These are phyloP conservation scores for Trypanosoma avium DNA, from an alignment of 208 protist genomes.

Conservation along the genomic window DNA sequence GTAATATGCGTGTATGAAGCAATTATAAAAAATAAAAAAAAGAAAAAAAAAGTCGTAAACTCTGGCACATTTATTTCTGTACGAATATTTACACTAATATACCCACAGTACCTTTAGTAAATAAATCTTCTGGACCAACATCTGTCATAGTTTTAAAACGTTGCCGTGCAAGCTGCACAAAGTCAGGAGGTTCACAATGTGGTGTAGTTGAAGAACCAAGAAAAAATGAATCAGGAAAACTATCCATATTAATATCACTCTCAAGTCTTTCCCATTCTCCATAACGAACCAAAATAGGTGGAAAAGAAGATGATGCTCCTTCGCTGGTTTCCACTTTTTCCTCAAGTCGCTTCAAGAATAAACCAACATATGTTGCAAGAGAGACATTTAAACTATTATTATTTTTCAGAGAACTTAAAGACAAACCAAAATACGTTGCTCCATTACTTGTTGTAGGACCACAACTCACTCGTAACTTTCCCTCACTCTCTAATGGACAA, in stretches of 20 bases:
- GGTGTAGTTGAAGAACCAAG: conserved; percentile 53
- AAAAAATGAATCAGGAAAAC: conserved; percentile 31
- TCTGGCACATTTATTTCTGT: background rate
- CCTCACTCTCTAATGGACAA: conserved; percentile 25
- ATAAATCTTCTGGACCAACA: conserved; percentile 30
- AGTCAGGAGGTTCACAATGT: conserved; percentile 73
- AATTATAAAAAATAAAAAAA: conserved; percentile 5
- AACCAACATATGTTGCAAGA: conserved; percentile 14
- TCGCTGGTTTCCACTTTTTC: background rate
- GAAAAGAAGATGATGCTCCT: background rate
- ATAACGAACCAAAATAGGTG: conserved; percentile 27
- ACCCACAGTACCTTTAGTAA: conserved; percentile 21
- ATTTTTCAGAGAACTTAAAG: too few relatives aligned
- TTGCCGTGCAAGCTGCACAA: conserved; percentile 20
- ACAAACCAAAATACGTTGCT: background rate
- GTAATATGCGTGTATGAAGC: background rate
- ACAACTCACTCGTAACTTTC: conserved; percentile 5
- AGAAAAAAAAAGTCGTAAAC: background rate
- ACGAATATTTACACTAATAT: conserved; percentile 19
- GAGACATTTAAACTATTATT: background rate
- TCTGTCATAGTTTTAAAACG: conserved; percentile 17
- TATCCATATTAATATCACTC: background rate
- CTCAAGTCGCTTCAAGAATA: conserved; percentile 24
- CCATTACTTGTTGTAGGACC: conserved; percentile 5
- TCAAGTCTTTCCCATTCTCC: conserved; percentile 4